Conservation (phyloP, 2,329 filamentous ascomycete genomes). For the Lachnellula subtilissima region DNA sequence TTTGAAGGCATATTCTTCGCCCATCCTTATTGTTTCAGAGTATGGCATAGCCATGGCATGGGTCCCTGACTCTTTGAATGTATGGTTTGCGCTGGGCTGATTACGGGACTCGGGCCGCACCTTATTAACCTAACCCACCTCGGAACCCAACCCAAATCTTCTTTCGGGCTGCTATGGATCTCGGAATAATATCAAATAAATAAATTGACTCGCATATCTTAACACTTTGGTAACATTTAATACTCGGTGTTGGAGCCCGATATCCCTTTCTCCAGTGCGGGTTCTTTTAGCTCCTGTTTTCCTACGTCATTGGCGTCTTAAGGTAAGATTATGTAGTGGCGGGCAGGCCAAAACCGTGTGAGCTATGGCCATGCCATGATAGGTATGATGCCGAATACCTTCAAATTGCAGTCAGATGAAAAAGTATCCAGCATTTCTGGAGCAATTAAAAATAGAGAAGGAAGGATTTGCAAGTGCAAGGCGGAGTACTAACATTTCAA, state of each 20-base stretch:
- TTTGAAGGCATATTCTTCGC: background rate
- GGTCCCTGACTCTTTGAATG: background rate
- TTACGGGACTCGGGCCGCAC: conserved; percentile 10
- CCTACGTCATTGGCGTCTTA: conserved; percentile 12
- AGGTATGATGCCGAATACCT: conserved; percentile 1
- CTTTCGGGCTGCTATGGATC: conserved; percentile 3
- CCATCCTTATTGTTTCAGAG: background rate
- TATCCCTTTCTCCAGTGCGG: conserved; percentile 1
- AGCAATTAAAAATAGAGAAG: background rate
- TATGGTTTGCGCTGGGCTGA: background rate
- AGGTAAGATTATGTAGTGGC: background rate
- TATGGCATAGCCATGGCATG: background rate
- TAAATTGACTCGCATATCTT: too few relatives aligned
- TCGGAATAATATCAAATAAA: too few relatives aligned
- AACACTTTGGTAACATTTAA: background rate
- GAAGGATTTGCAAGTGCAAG: background rate
- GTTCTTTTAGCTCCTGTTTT: conserved; percentile 1
- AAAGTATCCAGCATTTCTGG: background rate
- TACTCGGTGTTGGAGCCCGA: background rate
- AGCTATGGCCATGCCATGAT: background rate
- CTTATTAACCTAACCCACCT: conserved; percentile 2
- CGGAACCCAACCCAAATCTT: background rate
- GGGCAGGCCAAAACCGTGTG: background rate
- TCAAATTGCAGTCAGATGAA: background rate
- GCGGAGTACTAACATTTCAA: background rate